Conservation (phyloP, 169 alveolate genomes). For the Plasmodium vinckei region DNA sequence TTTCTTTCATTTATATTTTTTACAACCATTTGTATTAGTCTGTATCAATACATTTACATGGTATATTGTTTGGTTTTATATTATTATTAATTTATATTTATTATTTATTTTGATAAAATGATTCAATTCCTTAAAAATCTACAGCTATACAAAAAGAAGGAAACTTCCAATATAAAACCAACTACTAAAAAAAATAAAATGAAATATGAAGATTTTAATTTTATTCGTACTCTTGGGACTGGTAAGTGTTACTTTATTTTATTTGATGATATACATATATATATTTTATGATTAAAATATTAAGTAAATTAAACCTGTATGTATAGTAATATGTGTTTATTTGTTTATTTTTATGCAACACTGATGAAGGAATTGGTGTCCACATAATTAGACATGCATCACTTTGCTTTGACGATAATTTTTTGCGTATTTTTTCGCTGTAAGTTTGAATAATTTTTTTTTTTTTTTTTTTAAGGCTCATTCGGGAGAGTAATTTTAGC, state of each 20-base stretch:
- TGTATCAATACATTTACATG: neutral
- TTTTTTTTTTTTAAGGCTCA: conserved; percentile 84
- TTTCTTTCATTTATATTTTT: neutral
- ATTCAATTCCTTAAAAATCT: conserved; percentile 54
- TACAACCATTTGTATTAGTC: neutral
- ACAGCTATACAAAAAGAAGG: conserved; percentile 48
- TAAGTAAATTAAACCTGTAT: too few relatives aligned
- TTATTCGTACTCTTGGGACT: conserved; percentile 75
- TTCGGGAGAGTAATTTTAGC: conserved; percentile 96
- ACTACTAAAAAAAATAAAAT: conserved; percentile 40
- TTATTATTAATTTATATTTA: neutral
- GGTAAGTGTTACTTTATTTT: conserved; percentile 25
- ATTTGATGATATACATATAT: neutral
- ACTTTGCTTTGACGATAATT: neutral
- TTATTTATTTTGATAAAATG: conserved; percentile 6
- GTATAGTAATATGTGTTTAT: too few relatives aligned
- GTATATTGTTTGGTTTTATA: neutral
- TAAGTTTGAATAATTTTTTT: neutral
- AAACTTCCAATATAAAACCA: conserved; percentile 3
- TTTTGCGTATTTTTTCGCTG: neutral
- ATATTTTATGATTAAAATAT: too few relatives aligned
- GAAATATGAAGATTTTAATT: conserved; percentile 74
- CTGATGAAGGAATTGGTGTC: neutral
- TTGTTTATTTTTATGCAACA: too few relatives aligned
- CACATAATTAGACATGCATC: neutral